Base-by-base conservation (phyloP, 1,284 basidiomycete species). In the Xerocomus amazonicus region DNA sequence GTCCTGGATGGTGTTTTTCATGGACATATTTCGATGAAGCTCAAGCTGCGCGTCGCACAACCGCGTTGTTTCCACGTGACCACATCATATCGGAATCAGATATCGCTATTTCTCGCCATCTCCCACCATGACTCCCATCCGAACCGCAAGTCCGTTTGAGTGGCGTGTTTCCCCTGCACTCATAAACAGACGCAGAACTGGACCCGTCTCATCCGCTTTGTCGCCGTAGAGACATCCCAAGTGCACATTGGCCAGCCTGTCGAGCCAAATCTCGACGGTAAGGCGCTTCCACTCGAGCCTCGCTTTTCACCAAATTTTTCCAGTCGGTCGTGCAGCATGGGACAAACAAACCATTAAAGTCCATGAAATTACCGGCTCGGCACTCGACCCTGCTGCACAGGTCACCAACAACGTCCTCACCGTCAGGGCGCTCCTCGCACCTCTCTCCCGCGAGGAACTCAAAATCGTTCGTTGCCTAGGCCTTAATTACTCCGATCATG, bases 141-240 rank as follows among this genome's bases (percentile, higher is more conserved):
- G 59, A 61, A 83, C 81, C 36, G 83, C 82, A 61, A 47, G 77
- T 63, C 36, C 19, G 2, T 39, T 19, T 6, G 6, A 27, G 8
- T 27, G 0, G 13, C 3, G 13, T 9, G 13, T n/a, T 16, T 32
- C 1, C 6, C n/a, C 13, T 9, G n/a, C 45, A 46, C 40, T 56
- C 36, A 61, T 6, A 10, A 40, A 16, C 43, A 26, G 19, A 39
- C 14, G 6, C 53, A 88, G 83, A 74, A 78, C 76, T 91, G 89
- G 89, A 81, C 81, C 26, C 82, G 90, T 38, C 77, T 92, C 50
- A 88, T 93, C 56, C 87, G 90, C 50, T 93, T 93, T 65, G 75
- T 88, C 16, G 89, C 90, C 12, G 72, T 70, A n/a, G 90, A 90
- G 70, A 90, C 87, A 1, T 73, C 76, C 7, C 72, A 78, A 50